These are phyloP conservation scores for Termitomyces sp. DNA, from an alignment of 768 basidiomycete genomes.

Conservation along the genomic window DNA sequence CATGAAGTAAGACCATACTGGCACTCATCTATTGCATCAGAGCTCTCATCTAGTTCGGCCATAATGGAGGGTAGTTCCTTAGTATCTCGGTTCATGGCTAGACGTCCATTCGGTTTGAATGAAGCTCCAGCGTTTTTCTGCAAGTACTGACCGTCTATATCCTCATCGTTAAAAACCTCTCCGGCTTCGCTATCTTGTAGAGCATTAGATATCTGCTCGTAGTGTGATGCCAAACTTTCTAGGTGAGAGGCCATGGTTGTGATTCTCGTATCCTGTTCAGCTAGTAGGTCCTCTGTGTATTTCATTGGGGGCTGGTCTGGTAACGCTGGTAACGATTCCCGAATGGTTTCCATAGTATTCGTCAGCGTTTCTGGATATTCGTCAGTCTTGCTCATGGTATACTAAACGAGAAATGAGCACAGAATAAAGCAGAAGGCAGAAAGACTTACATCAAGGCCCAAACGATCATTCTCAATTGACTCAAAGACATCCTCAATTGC, in stretches of 20 bases:
- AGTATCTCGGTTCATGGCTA: conserved; percentile 80
- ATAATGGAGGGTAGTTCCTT: conserved; percentile 74
- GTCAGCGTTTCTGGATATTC: conserved; percentile 64
- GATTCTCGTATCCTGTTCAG: conserved; percentile 50
- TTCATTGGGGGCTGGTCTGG: conserved; percentile 8
- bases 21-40: conserved; percentile 43
- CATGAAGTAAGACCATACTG: conserved; percentile 39
- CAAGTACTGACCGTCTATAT: conserved; percentile 48
- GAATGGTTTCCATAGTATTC: conserved; percentile 51
- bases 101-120: background rate
- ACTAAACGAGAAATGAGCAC: conserved; percentile 30
- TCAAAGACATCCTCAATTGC: conserved; percentile 76
- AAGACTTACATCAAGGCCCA: conserved; percentile 55
- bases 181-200: conserved; percentile 66
- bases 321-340: conserved; percentile 39
- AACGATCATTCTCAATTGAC: conserved; percentile 64
- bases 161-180: conserved; percentile 60
- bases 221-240: conserved; percentile 69
- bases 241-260: conserved; percentile 69
- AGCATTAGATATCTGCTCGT: conserved; percentile 69
- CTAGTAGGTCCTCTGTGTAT: conserved; percentile 43
- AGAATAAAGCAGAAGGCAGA: background rate
- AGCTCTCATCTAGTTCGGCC: conserved; percentile 59
- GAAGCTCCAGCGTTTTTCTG: background rate
- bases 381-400: conserved; percentile 54